Base-by-base conservation (phyloP, 106 monocot genomes). In the Phalaenopsis equestris region DNA sequence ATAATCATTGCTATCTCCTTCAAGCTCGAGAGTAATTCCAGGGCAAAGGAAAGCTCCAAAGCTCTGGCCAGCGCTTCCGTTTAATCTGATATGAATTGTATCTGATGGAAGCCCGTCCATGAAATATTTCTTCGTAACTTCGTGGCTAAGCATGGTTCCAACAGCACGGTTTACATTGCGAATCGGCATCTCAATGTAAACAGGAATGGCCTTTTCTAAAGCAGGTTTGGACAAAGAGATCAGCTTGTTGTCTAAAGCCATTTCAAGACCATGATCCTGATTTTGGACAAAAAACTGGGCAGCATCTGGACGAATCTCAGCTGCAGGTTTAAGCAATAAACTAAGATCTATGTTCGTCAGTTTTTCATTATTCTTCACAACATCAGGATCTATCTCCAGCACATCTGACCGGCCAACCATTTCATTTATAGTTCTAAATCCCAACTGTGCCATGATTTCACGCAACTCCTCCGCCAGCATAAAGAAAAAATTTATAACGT, bases 1-100 rank as follows among this genome's bases (percentile, higher is more conserved):
- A 87, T 99, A 99, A 64, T 99, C 99, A 84, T 99, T 99, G 83
- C 95, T 90, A 46, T 99, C 99, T 64, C 99, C 99, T 87, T 99
- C 99, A 83, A 99, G 99, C 64, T 99, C 99, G 64, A 99, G 91
- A 15, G 95, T 95, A 41, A 99, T 95, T 81, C 99, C 99, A 72
- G 91, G 87, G 78, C 99, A 99, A 17, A 99, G 83, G 84, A 99
- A 99, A 81, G 95, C 99, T 0, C 99, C 99, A 78, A 99, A 58
- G 55, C 99, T 99, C 76, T 99, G 99, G 8, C 99, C 99, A 81
- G 95, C 99, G 85, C 93, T 99, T 72, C 99, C 99, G 79, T 10
- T 84, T 56, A 99, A 73, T 81, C 91, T 99, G 68, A 99, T 81
- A 80, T 99, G 99, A 56, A 99, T 93, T 1, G 95, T 90, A 80